Evolutionary conservation across 1,284 basidiomycete species (phyloP), one percentile per base, ranked within the genome.

Genomic region (Melampsora medusae): DNA sequence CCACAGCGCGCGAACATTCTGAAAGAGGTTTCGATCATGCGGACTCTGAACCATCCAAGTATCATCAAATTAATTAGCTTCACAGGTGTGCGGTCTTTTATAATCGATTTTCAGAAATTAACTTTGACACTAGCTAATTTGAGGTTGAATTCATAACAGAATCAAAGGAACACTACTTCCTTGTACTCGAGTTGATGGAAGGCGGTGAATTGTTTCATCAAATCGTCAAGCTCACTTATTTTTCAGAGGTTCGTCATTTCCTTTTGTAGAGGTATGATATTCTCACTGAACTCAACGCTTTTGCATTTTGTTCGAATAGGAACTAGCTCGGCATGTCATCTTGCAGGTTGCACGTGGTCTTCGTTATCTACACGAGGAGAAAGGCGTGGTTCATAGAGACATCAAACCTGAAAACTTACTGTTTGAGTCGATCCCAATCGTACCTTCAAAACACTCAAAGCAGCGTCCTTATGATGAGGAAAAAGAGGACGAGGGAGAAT

Each of bases 1-100:
- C 74, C 79, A 76, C 85, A 99, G 95, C 92, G 97, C 79, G 90
- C 95, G 78, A 98, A 98, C 83, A 97, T 99, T 77, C 88, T 99
- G 80, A 99, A 99, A 88, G 97, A 99, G 88, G 97, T 99, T 5
- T 94, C 97, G 84, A 99, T 99, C 81, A 99, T 99, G 97, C 92
- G 96, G 46, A 93, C 93, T 28, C 91, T 90, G 78, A 90, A 91
- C 79, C 94, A 99, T 82, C 89, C 92, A 7, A 88, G 90, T 42
- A 91, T 99, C 80, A 91, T 99, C 82, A 93, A 92, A 83, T 89
- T 97, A 14, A 84, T 90, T 61, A 90, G 89, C 59, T 97, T 97
- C 82, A 91, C 71, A 66, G 71, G 71, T 73, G 25, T 38, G 28
- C 31, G 78, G 80, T 35, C 79, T 82, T 4, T 19, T 35, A 31